Conservation (phyloP, 768 basidiomycete species). For the Phlegmacium glaucopus region DNA sequence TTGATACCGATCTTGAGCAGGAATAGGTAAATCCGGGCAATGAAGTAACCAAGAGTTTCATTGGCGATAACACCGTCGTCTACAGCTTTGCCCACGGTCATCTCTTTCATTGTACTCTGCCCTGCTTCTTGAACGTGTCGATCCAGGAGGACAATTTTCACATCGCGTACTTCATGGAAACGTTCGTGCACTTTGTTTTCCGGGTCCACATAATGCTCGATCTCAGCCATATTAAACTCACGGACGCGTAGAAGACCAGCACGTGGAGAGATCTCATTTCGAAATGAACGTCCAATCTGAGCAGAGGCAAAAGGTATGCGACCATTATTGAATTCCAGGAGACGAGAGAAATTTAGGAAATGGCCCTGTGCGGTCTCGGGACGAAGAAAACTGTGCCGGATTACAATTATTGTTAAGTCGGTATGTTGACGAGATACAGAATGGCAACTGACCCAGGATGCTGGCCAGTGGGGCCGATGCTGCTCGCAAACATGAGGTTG, state of each 20-base stretch:
- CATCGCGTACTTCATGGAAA: constrained; percentile 79
- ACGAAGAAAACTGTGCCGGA: constrained; percentile 70
- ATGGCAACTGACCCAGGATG: constrained; percentile 72
- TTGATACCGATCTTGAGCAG: constrained; percentile 89
- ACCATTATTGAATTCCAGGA: constrained; percentile 98
- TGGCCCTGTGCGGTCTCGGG: constrained; percentile 99
- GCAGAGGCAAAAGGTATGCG: constrained; percentile 96
- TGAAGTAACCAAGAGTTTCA: constrained; percentile 96
- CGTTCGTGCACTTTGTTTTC: constrained; percentile 81
- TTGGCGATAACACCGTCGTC: constrained; percentile 86
- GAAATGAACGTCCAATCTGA: constrained; percentile 93
- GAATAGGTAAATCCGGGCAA: constrained; percentile 89
- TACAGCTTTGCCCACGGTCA: constrained; percentile 89
- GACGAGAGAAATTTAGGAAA: constrained; percentile 95
- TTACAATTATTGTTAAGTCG: constrained; percentile 7
- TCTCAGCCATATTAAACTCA: constrained; percentile 99
- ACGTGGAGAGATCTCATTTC: constrained; percentile 97
- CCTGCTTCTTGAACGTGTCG: constrained; percentile 82
- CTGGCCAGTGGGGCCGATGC: constrained; percentile 96
- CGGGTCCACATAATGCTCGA: constrained; percentile 98
- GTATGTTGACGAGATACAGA: constrained; percentile 1
- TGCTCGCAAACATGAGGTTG: constrained; percentile 98
- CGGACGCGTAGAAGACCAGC: constrained; percentile 95
- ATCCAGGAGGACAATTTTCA: constrained; percentile 75
- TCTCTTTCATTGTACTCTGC: constrained; percentile 54